These are phyloP conservation scores for Yamadazyma blattariae DNA, from an alignment of 1,139 yeast genomes.

Conservation along the genomic window DNA sequence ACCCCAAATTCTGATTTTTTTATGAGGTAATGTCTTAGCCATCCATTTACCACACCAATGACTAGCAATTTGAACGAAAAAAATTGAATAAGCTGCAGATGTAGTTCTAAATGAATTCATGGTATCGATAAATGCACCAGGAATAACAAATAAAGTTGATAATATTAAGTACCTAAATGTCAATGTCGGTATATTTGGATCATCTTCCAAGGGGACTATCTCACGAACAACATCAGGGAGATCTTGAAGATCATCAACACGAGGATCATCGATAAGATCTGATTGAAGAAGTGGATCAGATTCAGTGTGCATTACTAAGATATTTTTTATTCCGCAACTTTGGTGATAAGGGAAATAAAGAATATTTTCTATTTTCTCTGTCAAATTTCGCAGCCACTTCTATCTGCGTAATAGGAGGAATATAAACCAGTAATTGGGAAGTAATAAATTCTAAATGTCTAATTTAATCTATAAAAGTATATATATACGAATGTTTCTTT, in stretches of 20 bases:
- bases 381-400: too few relatives aligned
- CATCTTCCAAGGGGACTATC: constrained; percentile 33
- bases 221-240: constrained; percentile 32
- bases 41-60: constrained; percentile 44
- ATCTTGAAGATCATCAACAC: constrained; percentile 16
- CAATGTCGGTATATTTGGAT: constrained; percentile 32
- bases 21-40: constrained; percentile 30
- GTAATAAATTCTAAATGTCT: too few relatives aligned
- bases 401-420: too few relatives aligned
- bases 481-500: too few relatives aligned
- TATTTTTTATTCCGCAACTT: too few relatives aligned
- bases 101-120: constrained; percentile 49
- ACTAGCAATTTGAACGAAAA: constrained; percentile 43
- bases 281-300: not conserved
- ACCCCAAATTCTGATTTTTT: constrained; percentile 16
- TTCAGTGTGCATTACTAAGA: constrained; percentile 3
- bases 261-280: too few relatives aligned
- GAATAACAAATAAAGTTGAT: constrained; percentile 37
- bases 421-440: too few relatives aligned
- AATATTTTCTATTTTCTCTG: too few relatives aligned
- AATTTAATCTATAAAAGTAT: too few relatives aligned
- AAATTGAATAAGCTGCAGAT: constrained; percentile 43
- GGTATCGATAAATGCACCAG: constrained; percentile 49
- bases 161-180: constrained; percentile 41
- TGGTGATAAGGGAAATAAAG: too few relatives aligned